Conservation (phyloP, 2,329 filamentous ascomycete genomes). For the Massarina eburnea region DNA sequence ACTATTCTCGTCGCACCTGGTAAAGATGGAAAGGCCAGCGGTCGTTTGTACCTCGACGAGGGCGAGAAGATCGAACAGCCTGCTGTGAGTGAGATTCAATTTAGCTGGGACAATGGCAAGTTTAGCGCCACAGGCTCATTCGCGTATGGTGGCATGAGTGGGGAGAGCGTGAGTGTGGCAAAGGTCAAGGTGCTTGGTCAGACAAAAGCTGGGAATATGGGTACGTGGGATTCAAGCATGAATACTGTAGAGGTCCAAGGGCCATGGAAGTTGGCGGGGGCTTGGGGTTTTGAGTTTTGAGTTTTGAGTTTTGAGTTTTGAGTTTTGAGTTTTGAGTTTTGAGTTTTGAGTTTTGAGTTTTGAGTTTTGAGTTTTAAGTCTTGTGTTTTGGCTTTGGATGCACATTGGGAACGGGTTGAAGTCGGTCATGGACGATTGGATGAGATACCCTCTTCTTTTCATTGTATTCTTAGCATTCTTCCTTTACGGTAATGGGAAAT, state of each 20-base stretch:
- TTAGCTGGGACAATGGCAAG: slow-evolving; percentile 58
- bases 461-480: too few relatives aligned
- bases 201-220: slow-evolving; percentile 12
- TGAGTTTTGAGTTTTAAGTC: too few relatives aligned
- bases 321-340: background rate
- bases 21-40: slow-evolving; percentile 62
- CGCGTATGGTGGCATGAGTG: slow-evolving; percentile 44
- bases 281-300: slow-evolving; percentile 24
- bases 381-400: too few relatives aligned
- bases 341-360: too few relatives aligned
- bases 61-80: slow-evolving; percentile 67
- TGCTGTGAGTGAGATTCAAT: slow-evolving; percentile 59
- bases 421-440: too few relatives aligned
- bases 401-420: too few relatives aligned
- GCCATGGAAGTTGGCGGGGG: slow-evolving; percentile 28
- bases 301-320: background rate
- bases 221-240: slow-evolving; percentile 14
- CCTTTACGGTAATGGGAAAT: too few relatives aligned
- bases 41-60: slow-evolving; percentile 76
- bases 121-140: slow-evolving; percentile 58
- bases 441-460: too few relatives aligned
- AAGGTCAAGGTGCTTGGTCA: slow-evolving; percentile 34
- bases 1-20: slow-evolving; percentile 70
- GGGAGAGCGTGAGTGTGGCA: slow-evolving; percentile 29
- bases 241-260: slow-evolving; percentile 26